Conservation (phyloP, 1,139 yeast genomes). For the Hansenula sp. region DNA sequence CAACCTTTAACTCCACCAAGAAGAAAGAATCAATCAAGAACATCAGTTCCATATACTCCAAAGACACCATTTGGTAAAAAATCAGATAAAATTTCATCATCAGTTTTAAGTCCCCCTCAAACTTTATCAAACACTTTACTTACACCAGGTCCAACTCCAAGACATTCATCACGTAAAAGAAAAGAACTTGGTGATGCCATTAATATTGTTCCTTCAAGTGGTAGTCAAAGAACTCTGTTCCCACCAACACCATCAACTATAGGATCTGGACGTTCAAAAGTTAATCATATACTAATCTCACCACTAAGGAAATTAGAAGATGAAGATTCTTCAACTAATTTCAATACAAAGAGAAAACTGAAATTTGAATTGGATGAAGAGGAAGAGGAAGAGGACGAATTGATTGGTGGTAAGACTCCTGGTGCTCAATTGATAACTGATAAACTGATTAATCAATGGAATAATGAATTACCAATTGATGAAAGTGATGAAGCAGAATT, state of each 20-base stretch:
- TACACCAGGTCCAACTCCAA: conserved; percentile 20
- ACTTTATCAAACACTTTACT: conserved; percentile 5
- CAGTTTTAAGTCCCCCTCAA: conserved; percentile 3
- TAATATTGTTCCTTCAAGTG: conserved; percentile 8
- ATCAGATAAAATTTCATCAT: conserved; percentile 1
- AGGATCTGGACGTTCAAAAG: conserved; percentile 21
- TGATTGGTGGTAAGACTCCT: conserved; percentile 18
- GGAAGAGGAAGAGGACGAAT: conserved; percentile 8
- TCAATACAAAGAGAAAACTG: conserved; percentile 14
- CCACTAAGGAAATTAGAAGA: conserved; percentile 10
- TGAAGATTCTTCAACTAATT: conserved; percentile 4
- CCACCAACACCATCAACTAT: conserved; percentile 20
- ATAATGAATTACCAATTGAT: conserved; percentile 8
- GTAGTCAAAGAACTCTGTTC: conserved; percentile 4
- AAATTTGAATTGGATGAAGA: conserved; percentile 5
- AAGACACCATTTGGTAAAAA: conserved; percentile 18
- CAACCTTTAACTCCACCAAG: conserved; percentile 2
- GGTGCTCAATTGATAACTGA: conserved; percentile 14
- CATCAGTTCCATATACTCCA: conserved; percentile 11
- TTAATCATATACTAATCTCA: conserved; percentile 1
- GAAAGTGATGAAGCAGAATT: conserved; percentile 11
- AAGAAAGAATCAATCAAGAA: neutral
- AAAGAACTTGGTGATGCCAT: conserved; percentile 12
- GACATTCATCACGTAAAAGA: conserved; percentile 12
- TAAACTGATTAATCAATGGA: conserved; percentile 17